Evolutionary conservation across 768 basidiomycete species (phyloP), one percentile per base, ranked within the genome.

Genomic region (Phaeotremella skinneri): DNA sequence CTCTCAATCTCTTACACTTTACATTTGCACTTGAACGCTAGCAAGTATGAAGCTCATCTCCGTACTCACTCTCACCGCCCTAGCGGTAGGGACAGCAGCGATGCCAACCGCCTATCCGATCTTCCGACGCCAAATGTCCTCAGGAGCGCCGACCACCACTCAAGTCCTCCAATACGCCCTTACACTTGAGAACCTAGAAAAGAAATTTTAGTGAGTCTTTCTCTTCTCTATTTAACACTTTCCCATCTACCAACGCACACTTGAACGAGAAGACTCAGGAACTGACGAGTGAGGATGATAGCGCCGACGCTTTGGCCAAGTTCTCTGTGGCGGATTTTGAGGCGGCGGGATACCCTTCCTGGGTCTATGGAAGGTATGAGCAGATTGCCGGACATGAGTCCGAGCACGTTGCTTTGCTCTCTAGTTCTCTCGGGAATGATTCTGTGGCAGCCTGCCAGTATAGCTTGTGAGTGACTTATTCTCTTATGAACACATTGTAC

Each of bases 401-500:
- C 26, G 75, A 76, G 13, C 87, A 88, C 75, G 84, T 85, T 59
- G 66, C 78, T n/a, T 80, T 83, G 69, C 78, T 87, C 29, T 76
- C 82, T 9, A 63, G 56, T 14, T 79, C 79, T 0, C 73, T 86
- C 34, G 81, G 82, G 1, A 79, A 78, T 45, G 69, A 76, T 6
- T 79, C 83, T 6, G 78, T 82, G 13, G 53, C 80, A 60, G 75
- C 83, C 2, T 89, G 87, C 79, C 70, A 78, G 16, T 89, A 89
- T 73, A 70, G 68, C 39, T 86, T 87, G 67, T 68, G 49, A 65
- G 67, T 67, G n/a, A 17, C 13, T 5, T 17, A 31, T 50, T 16
- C 37, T 42, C 41, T 9, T 43, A 13, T 41, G 9, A 11, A n/a
- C 27, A 21, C 23, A 47, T 30, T 49, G 25, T 37, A 20, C 14